These are phyloP conservation scores for Chrysanthemum seticuspe DNA, from an alignment of 129 eudicot species.

Conservation along the genomic window DNA sequence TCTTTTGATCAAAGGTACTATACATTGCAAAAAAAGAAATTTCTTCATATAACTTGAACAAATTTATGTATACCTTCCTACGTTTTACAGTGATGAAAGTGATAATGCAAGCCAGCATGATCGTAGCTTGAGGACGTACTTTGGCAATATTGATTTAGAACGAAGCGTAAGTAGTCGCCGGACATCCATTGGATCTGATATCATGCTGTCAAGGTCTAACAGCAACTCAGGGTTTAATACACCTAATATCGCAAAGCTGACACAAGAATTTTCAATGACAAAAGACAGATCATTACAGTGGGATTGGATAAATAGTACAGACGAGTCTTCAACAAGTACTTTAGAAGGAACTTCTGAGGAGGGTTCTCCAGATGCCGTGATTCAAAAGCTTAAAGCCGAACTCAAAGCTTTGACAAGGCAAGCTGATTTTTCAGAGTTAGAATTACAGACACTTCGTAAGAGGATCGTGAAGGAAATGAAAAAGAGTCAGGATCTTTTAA, in stretches of 20 bases:
- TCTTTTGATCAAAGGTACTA: conserved; percentile 60
- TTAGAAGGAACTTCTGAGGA: conserved; percentile 43
- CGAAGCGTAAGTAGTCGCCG: conserved; percentile 37
- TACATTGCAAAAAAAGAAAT: not conserved
- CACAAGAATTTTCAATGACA: conserved; percentile 25
- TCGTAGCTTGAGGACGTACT: conserved; percentile 54
- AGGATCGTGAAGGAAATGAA: conserved; percentile 75
- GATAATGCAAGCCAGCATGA: conserved; percentile 39
- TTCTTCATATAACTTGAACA: not conserved
- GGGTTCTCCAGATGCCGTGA: conserved; percentile 36
- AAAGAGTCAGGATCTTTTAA: conserved; percentile 61
- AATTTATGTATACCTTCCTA: conserved; percentile 1
- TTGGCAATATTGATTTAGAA: conserved; percentile 42
- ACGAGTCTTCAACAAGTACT: conserved; percentile 63
- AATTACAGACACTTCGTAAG: conserved; percentile 74
- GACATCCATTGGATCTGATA: conserved; percentile 74
- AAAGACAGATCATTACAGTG: conserved; percentile 44
- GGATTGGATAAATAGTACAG: conserved; percentile 64
- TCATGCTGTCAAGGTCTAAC: conserved; percentile 67
- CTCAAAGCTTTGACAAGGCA: conserved; percentile 63
- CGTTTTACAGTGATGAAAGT: conserved; percentile 47
- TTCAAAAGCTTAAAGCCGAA: conserved; percentile 62
- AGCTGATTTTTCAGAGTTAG: conserved; percentile 65
- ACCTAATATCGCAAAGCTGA: conserved; percentile 27
- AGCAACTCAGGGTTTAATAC: conserved; percentile 59